These are phyloP conservation scores for Claviceps pusilla DNA, from an alignment of 2,329 filamentous ascomycete species.

Conservation along the genomic window DNA sequence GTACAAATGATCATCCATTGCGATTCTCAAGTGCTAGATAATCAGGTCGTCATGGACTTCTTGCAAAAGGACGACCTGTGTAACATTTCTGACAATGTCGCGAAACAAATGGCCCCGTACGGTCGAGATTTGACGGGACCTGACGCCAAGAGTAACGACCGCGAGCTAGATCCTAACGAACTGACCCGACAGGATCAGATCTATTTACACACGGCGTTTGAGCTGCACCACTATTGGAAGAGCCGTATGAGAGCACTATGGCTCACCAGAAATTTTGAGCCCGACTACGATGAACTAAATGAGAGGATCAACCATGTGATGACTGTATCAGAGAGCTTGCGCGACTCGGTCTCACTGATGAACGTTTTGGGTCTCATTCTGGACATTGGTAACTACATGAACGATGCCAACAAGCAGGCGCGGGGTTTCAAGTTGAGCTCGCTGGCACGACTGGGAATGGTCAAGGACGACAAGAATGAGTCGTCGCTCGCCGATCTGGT, in stretches of 20 bases:
- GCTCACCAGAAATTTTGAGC: conserved; percentile 68
- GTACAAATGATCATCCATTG: conserved; percentile 92
- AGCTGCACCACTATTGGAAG: conserved; percentile 97
- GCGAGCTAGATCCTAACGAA: conserved; percentile 76
- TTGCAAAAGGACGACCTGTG: conserved; percentile 84
- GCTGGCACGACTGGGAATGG: conserved; percentile 82
- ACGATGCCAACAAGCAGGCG: conserved; percentile 96
- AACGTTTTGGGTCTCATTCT: conserved; percentile 91
- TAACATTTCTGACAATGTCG: conserved; percentile 77
- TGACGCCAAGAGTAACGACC: conserved; percentile 58
- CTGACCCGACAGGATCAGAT: conserved; percentile 92
- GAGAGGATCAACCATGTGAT: conserved; percentile 77
- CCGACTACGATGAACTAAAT: conserved; percentile 84
- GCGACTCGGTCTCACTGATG: conserved; percentile 86
- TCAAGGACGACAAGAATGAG: conserved; percentile 98
- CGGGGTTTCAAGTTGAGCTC: conserved; percentile 96
- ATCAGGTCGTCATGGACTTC: conserved; percentile 90
- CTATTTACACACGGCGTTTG: conserved; percentile 82
- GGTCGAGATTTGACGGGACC: conserved; percentile 92
- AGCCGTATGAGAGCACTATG: conserved; percentile 83
- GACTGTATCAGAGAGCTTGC: conserved; percentile 69
- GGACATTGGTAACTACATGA: conserved; percentile 99
- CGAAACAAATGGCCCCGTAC: conserved; percentile 87
- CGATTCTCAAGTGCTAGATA: conserved; percentile 76
- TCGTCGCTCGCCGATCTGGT: conserved; percentile 90